Evolutionary conservation across 2,329 filamentous ascomycete species (phyloP), one percentile per base, ranked within the genome.

Genomic region (Nigrospora osmanthi): DNA sequence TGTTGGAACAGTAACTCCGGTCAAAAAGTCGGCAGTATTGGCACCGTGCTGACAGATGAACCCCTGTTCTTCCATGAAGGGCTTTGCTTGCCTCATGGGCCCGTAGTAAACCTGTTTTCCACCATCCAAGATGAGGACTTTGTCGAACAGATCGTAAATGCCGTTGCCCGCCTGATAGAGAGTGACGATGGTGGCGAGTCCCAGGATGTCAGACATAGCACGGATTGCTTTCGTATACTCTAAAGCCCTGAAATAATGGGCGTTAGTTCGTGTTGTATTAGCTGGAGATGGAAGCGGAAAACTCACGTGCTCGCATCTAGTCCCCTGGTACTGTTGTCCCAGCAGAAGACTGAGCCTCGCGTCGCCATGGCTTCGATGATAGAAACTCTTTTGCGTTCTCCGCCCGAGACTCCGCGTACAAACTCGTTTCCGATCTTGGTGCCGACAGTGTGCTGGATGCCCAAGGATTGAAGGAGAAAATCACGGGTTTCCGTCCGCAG

Each of bases 291-390:
- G 35, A 11, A 10, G 2, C 2, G 17, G 14, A 9, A 17, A 15
- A 61, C 64, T 53, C 54, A 67, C 66, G 77, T 88, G 15, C 78
- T 85, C 1, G 83, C 81, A 56, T 89, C 85, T 0, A 89, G 69
- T 13, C 85, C 85, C 43, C 83, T 71, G 4, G 83, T 88, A 0
- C 78, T 81, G 57, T 89, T 88, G 55, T 89, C 85, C 82, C 83
- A 88, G 51, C 80, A 83, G 13, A 85, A 77, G 0, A 88, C 77
- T 0, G 74, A 71, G 4, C 70, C 72, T 49, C 61, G 58, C 49
- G 54, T 60, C 3, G 64, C 67, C 19, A 81, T 72, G 4, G 80
- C 83, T 59, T 89, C 85, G 1, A 83, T 84, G 49, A 89, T 86
- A 35, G 79, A 83, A 3, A 90, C 85, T 59, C 87, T 80, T 65